Base-by-base conservation (phyloP, 352 stramenopile genomes). In the Pythium phragmiticola region DNA sequence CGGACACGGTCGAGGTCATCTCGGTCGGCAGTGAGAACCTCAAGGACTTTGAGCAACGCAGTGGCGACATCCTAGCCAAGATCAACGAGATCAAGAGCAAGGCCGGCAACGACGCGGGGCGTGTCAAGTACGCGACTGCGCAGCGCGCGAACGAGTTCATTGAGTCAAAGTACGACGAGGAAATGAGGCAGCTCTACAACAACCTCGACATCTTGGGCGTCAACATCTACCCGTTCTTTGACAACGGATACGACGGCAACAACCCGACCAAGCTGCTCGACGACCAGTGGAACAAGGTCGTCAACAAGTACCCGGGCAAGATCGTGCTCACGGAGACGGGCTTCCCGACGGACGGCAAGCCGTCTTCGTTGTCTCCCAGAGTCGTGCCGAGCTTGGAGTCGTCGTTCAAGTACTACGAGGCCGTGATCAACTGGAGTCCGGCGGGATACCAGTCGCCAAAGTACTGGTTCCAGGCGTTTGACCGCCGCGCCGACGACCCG, bases 91-190 rank as follows among this genome's bases (percentile, higher is more conserved):
- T 76, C 69, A 74, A 76, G 62, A 14, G 2, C 21, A n/a, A n/a
- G 1, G 46, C 70, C 16, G 68, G 62, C 2, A 45, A 36, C 4
- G 65, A 69, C 43, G 72, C 74, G 7, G 59, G 65, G 21, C 56
- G 60, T 16, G 77, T 86, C 58, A 82, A 84, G 57, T 77, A 83
- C 47, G 80, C 76, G 21, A 87, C 76, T 2, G 74, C 76, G 23
- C 77, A 87, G 66, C 68, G 69, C 30, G 47, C 65, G 30, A 72
- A 46, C 56, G 72, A 71, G 57, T 76, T 60, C 53, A 30, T 76
- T 14, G 62, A 75, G 43, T 39, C 54, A 0, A 36, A 45, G 19
- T 69, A 57, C 55, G 62, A 72, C 56, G 39, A 49, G 23, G 53
- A 65, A 7, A 67, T 64, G 39, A 4, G 17, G 37, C 21, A 60